Base-by-base conservation (phyloP, 371 early-diverging fungal genomes). In the Batkoa obscura region DNA sequence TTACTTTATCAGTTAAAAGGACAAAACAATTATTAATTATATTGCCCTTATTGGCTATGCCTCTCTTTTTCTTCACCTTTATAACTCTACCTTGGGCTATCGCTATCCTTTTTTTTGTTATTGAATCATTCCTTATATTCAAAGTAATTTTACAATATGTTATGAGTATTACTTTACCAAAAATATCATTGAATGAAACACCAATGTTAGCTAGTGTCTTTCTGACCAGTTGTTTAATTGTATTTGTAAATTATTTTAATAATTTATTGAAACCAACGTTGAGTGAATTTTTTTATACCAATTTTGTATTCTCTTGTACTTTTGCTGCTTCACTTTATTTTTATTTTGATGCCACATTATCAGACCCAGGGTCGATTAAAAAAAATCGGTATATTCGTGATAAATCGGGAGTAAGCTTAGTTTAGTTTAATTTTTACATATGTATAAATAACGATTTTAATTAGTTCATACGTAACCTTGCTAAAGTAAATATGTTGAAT, bases 191-290 rank as follows among this genome's bases (percentile, higher is more conserved):
- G 51, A 70, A 75, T 63, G 68, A 71, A 54, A 85, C 86, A 31
- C 93, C 95, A 0, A 88, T 86, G 58, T 75, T 83, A 55, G 81
- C 87, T 0, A 78, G 84, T 43, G 77, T 95, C 48, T 88, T 89
- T 56, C 90, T 89, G 63, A 73, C 87, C 0, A 82, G 88, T 1
- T 73, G 86, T 53, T 80, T 53, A 12, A 34, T 30, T 13, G n/a
- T 53, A 0, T 5, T 15, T 8, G 39, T 31, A 15, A 38, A 32
- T 38, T 39, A 38, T 17, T 3, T 23, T 10, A 53, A 13, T 31
- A 23, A 45, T 5, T 23, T 53, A 8, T 35, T 39, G 2, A 17
- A 9, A 4, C 6, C 2, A 13, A 53, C 32, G n/a, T 53, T 34
- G 15, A 6, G 9, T 0, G 73, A 70, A 54, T 67, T 81, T 56